Evolutionary conservation across 495 filamentous ascomycete genomes (phyloP).

Genomic region (Lasiosphaeria miniovina): DNA sequence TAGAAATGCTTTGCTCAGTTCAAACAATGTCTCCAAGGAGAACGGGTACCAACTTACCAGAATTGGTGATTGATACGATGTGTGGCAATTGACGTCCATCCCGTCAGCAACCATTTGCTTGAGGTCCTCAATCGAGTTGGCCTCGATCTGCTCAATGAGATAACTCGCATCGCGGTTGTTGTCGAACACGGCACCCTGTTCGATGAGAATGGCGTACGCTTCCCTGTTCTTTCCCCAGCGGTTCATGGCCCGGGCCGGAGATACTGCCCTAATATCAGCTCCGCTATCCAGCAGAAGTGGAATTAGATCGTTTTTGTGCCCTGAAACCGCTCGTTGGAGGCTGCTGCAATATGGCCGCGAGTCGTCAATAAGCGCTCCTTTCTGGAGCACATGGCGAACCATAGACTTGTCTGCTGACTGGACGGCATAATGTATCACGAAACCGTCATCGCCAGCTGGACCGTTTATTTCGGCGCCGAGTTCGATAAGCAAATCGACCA

Average conservation of each 20-base stretch:
- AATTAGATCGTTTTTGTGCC: background rate
- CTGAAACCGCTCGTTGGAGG: background rate
- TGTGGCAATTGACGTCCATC: background rate
- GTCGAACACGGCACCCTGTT: background rate
- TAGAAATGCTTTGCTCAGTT: background rate
- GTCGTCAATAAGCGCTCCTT: background rate
- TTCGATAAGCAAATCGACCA: background rate
- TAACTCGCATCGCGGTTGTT: background rate
- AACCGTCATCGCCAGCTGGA: background rate
- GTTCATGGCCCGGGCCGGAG: background rate
- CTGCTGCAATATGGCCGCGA: background rate
- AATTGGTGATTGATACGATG: background rate
- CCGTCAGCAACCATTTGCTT: background rate
- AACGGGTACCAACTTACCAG: background rate
- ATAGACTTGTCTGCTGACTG: background rate
- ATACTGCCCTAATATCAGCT: background rate
- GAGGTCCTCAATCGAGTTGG: background rate
- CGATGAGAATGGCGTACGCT: background rate
- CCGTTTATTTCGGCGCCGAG: background rate
- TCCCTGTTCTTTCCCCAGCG: background rate
- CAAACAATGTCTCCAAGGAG: background rate
- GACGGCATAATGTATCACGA: background rate
- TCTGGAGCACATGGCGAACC: background rate
- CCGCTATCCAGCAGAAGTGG: background rate
- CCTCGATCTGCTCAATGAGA: background rate